Evolutionary conservation across 2,329 filamentous ascomycete species (phyloP).

Genomic region (Fusarium nisikadoi): DNA sequence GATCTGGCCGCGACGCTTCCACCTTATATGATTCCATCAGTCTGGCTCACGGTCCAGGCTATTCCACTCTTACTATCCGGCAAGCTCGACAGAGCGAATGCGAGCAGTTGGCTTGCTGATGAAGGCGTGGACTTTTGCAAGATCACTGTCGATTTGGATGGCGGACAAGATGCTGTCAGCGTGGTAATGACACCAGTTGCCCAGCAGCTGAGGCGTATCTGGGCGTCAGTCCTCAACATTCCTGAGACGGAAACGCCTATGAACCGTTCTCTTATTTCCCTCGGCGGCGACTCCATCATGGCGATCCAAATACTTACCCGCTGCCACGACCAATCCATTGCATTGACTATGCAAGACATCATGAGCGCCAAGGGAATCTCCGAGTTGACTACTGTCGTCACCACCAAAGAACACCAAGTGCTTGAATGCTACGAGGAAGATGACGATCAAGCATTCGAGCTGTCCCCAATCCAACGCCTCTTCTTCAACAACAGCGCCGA

Average conservation of each 20-base stretch:
- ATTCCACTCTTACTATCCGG: constrained; percentile 31
- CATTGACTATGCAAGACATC: constrained; percentile 48
- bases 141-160: constrained; percentile 51
- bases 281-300: constrained; percentile 58
- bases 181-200: background rate
- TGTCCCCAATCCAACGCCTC: constrained; percentile 58
- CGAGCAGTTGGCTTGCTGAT: constrained; percentile 56
- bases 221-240: constrained; percentile 54
- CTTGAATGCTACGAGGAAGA: background rate
- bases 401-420: background rate
- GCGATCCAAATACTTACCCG: constrained; percentile 57
- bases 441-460: constrained; percentile 42
- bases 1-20: constrained; percentile 18
- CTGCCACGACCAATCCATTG: constrained; percentile 46
- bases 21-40: constrained; percentile 32
- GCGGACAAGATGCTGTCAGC: background rate
- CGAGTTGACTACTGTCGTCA: constrained; percentile 33
- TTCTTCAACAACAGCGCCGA: constrained; percentile 50
- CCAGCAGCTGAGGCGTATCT: constrained; percentile 46
- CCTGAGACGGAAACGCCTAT: constrained; percentile 43
- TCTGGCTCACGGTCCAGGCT: constrained; percentile 17
- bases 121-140: constrained; percentile 53
- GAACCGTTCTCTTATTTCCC: constrained; percentile 50
- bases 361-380: constrained; percentile 46
- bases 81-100: constrained; percentile 42